Conservation (phyloP, 202 grass and related monocot species). For the Zoysia matrella region DNA sequence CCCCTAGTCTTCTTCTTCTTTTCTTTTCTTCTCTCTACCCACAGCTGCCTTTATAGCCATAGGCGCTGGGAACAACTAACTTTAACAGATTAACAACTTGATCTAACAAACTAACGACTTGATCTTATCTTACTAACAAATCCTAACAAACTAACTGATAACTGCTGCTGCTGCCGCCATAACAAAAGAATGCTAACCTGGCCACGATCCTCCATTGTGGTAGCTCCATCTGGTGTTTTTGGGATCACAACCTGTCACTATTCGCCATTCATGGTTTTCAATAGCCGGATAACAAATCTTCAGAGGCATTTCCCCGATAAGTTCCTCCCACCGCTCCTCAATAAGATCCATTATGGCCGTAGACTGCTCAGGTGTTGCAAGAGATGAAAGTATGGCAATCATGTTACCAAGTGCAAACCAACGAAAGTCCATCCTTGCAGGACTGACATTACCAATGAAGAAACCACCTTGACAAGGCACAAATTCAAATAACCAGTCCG, state of each 20-base stretch:
- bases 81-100: too few relatives aligned
- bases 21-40: too few relatives aligned
- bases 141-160: too few relatives aligned
- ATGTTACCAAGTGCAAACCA: conserved; percentile 94
- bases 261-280: conserved; percentile 91
- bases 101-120: too few relatives aligned
- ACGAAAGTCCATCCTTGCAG: conserved; percentile 90
- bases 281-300: conserved; percentile 90
- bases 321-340: conserved; percentile 89
- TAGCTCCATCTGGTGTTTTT: conserved; percentile 98
- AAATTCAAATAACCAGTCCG: conserved; percentile 91
- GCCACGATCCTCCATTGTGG: conserved; percentile 96
- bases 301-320: conserved; percentile 91
- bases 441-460: conserved; percentile 92
- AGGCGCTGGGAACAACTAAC: too few relatives aligned
- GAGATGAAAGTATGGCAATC: conserved; percentile 85
- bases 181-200: conserved; percentile 56
- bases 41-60: too few relatives aligned
- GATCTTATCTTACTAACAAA: too few relatives aligned
- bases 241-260: conserved; percentile 82
- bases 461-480: conserved; percentile 88
- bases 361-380: conserved; percentile 85
- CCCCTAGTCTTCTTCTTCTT: too few relatives aligned
- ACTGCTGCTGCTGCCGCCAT: too few relatives aligned
- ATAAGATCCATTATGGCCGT: conserved; percentile 94